Evolutionary conservation across 345 rosid species (phyloP).

Genomic region (Heritiera fomes): DNA sequence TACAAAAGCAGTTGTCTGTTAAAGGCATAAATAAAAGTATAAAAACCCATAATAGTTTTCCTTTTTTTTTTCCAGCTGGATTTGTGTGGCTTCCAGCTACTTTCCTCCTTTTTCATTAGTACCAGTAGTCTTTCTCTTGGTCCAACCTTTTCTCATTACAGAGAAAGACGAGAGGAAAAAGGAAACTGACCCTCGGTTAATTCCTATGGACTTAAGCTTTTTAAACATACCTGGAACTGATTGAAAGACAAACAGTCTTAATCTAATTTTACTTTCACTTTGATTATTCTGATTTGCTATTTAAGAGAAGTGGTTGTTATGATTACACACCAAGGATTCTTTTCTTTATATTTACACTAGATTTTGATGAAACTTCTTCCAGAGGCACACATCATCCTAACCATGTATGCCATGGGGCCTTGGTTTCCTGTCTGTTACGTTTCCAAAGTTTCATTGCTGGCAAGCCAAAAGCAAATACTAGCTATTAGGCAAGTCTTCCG

Average conservation of each 20-base stretch:
- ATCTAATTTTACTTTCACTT: background rate
- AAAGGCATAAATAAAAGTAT: background rate
- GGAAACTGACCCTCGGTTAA: background rate
- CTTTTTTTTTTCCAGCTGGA: slow-evolving; percentile 7
- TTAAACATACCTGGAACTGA: background rate
- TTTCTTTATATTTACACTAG: slow-evolving; percentile 21
- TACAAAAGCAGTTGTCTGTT: no score
- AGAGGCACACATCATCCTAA: background rate
- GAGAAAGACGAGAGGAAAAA: background rate
- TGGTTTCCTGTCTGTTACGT: slow-evolving; percentile 29
- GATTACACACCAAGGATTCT: background rate
- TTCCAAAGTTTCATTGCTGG: slow-evolving; percentile 16
- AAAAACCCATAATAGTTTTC: background rate
- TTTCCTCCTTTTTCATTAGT: background rate
- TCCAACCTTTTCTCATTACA: background rate
- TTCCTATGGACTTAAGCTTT: background rate
- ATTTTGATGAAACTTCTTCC: background rate
- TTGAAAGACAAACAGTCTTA: background rate
- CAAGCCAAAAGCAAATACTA: background rate
- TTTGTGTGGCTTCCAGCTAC: slow-evolving; percentile 29
- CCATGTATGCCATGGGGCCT: background rate
- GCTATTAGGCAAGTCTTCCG: background rate
- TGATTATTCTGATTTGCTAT: background rate
- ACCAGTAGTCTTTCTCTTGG: background rate
- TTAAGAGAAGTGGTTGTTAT: background rate